phyloP scores from a whole-genome alignment of 2,329 filamentous ascomycete genomes.

The Pseudogymnoascus destructans region DNA sequence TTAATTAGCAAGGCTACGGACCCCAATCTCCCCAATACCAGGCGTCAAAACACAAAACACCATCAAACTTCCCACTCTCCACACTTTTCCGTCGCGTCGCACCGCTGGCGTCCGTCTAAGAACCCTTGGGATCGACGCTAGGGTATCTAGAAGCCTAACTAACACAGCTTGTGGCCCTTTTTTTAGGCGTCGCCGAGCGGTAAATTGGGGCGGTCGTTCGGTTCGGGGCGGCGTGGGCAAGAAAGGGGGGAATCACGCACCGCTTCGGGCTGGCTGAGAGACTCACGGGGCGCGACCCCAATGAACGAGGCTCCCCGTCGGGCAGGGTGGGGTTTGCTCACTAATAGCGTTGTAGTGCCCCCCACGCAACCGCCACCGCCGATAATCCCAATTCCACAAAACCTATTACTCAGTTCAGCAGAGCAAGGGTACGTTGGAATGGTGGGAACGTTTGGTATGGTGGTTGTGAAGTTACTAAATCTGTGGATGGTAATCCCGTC shows the following conservation, averaged over 20 bases:
- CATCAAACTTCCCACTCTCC: not conserved
- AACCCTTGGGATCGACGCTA: not conserved
- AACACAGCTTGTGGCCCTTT: not conserved
- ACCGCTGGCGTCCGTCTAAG: not conserved
- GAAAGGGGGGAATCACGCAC: not conserved
- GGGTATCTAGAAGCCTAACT: not conserved
- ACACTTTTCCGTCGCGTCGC: not conserved
- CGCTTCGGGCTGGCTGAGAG: not conserved
- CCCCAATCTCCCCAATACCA: not conserved
- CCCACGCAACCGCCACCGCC: not conserved
- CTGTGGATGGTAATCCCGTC: conserved; percentile 4
- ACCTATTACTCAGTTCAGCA: conserved; percentile 6
- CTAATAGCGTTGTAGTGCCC: conserved; percentile 7
- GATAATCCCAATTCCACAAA: conserved; percentile 7
- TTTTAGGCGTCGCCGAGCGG: not conserved
- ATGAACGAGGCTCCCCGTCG: not conserved
- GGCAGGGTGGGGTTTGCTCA: conserved; percentile 5
- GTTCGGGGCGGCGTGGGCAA: not conserved
- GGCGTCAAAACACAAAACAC: not conserved
- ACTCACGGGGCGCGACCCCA: not conserved
- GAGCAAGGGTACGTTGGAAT: not conserved
- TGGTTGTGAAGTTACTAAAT: conserved; percentile 4
- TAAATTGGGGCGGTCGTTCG: not conserved
- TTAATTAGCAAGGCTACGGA: not conserved
- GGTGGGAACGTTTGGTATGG: not conserved